Base-by-base conservation (phyloP, 169 alveolate genomes). In the Cryptosporidium sp. region DNA sequence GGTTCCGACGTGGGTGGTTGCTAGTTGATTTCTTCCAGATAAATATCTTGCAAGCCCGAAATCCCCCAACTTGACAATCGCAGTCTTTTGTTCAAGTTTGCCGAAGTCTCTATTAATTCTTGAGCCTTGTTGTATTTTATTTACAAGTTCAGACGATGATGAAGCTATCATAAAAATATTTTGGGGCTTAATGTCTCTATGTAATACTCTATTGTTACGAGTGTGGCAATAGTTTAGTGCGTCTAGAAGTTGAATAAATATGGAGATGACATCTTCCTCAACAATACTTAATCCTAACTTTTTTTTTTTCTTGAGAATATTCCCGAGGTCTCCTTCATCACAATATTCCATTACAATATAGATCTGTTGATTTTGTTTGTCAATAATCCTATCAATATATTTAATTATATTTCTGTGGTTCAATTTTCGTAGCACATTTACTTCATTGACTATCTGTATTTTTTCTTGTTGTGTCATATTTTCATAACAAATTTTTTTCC, bases 331-430 rank as follows among this genome's bases (percentile, higher is more conserved):
- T 26, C 99, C 99, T 45, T 97, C 97, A 84, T 97, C 99, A 84
- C 99, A 97, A 92, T 94, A 97, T 93, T 98, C 99, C 97, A 97
- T 96, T 43, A 98, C 93, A 23, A 97, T 97, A 94, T 95, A 98
- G 23, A 97, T 94, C 71, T 96, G 96, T 45, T 96, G 95, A 52
- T 93, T 95, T 70, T 94, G 93, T 74, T 97, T 97, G 92, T 98
- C 98, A 35, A 98, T 93, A 58, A 97, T 95, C 39, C 99, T 92
- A 75, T 97, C 99, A 75, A 96, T 96, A 93, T 97, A 98, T 91
- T 97, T 92, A 35, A 97, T 97, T 68, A 98, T 97, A 89, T 98
- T 95, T n/a, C 97, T 97, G 91, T 97, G 98, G 80, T 96, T 96
- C 41, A 97, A 92, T 85, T 98, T 99, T 71, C 99, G 92, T 86